Evolutionary conservation across 108 stramenopile species (phyloP).

Genomic region (Skeletonema tropicum): DNA sequence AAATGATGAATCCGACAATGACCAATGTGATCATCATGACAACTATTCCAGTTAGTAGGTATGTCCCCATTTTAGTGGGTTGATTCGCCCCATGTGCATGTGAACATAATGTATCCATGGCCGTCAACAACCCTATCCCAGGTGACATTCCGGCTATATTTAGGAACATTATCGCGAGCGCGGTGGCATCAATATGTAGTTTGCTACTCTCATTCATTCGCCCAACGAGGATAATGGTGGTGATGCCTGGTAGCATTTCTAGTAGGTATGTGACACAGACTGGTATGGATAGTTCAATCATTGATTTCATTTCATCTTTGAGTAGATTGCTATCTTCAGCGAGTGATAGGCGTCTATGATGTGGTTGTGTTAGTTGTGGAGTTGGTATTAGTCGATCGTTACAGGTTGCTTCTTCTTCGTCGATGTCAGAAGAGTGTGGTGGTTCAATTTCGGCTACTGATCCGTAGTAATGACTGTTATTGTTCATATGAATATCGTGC

Average conservation of each 20-base stretch:
- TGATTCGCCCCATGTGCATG: constrained; percentile 53
- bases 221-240: constrained; percentile 46
- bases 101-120: constrained; percentile 50
- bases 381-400: not conserved
- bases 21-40: constrained; percentile 25
- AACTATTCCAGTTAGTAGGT: constrained; percentile 31
- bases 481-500: not conserved
- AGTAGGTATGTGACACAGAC: constrained; percentile 35
- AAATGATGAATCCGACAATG: constrained; percentile 12
- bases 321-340: constrained; percentile 13
- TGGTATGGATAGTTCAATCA: constrained; percentile 36
- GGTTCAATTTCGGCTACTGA: constrained; percentile 3
- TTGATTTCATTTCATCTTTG: constrained; percentile 32
- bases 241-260: constrained; percentile 47
- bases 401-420: not conserved
- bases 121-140: constrained; percentile 44
- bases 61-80: constrained; percentile 46
- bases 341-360: constrained; percentile 1
- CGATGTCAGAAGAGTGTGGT: not conserved
- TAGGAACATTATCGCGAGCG: constrained; percentile 46
- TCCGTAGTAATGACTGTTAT: not conserved
- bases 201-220: constrained; percentile 6
- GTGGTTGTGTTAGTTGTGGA: not conserved
- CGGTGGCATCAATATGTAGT: constrained; percentile 50
- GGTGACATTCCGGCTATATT: constrained; percentile 43